Conservation (phyloP, 768 basidiomycete genomes). For the Boletales sp. region DNA sequence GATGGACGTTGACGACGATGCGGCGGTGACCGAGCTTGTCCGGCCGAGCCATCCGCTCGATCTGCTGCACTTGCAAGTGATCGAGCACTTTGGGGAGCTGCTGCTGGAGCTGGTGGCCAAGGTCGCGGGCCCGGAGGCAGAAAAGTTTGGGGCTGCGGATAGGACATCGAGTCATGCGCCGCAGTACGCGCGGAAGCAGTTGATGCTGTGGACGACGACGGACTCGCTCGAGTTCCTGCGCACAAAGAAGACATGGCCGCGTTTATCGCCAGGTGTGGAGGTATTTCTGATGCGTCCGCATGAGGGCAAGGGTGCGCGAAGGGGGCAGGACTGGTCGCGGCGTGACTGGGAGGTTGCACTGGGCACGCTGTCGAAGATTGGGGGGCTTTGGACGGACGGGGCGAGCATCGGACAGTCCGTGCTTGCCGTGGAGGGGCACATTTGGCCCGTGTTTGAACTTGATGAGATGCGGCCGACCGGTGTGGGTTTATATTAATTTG, state of each 20-base stretch:
- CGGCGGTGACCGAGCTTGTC: constrained; percentile 30
- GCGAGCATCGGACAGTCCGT: constrained; percentile 54
- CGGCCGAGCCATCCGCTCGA: constrained; percentile 58
- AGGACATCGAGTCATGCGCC: constrained; percentile 57
- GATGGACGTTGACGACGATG: constrained; percentile 65
- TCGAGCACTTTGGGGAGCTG: constrained; percentile 64
- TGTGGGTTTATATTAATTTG: constrained; percentile 4
- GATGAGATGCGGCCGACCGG: constrained; percentile 42
- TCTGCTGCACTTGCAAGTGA: constrained; percentile 62
- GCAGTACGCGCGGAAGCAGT: constrained; percentile 38
- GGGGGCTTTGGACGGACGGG: constrained; percentile 48
- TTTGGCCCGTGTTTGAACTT: constrained; percentile 45
- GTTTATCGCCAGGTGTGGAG: constrained; percentile 44
- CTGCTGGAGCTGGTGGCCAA: constrained; percentile 55
- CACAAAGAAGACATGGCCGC: constrained; percentile 32
- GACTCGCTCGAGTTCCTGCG: constrained; percentile 60
- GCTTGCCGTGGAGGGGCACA: constrained; percentile 44
- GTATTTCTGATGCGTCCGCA: constrained; percentile 52
- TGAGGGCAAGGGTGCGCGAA: constrained; percentile 47
- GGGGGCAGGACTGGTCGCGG: constrained; percentile 74
- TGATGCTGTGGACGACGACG: constrained; percentile 48
- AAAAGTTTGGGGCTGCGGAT: constrained; percentile 30
- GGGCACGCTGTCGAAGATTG: constrained; percentile 44
- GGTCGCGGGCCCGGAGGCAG: constrained; percentile 48
- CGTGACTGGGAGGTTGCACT: constrained; percentile 62